These are phyloP conservation scores for Styphnolobium japonicum DNA, from an alignment of 306 rosid species.

Conservation along the genomic window DNA sequence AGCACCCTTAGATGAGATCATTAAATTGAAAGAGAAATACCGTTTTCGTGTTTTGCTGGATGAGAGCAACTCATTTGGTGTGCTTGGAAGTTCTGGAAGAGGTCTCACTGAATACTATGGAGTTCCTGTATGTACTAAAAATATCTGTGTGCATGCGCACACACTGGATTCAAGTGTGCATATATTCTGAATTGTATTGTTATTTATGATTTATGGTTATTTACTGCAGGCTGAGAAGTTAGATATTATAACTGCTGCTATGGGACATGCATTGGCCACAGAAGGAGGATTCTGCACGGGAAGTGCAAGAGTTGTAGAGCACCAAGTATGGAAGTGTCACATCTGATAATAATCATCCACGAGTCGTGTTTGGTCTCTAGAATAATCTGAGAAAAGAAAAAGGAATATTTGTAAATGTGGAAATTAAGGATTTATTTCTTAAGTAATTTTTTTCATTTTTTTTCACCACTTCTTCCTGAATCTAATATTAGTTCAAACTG, in stretches of 20 bases:
- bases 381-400: not conserved
- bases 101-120: constrained; percentile 81
- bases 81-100: constrained; percentile 88
- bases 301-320: constrained; percentile 88
- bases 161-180: not conserved
- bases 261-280: constrained; percentile 96
- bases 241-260: constrained; percentile 92
- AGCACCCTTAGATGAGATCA: constrained; percentile 87
- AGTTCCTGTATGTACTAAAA: constrained; percentile 73
- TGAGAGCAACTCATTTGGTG: constrained; percentile 98
- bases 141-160: constrained; percentile 17
- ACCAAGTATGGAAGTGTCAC: constrained; percentile 72
- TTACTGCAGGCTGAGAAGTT: constrained; percentile 74
- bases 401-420: not conserved
- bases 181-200: constrained; percentile 14
- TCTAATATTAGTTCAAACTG: not conserved
- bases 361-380: not conserved
- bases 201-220: constrained; percentile 40
- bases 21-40: constrained; percentile 85
- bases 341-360: constrained; percentile 14
- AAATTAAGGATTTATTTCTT: constrained; percentile 17
- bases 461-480: constrained; percentile 4
- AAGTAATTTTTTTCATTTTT: not conserved
- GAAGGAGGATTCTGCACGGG: constrained; percentile 99
- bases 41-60: constrained; percentile 86